Evolutionary conservation across 257 asterid species (phyloP).

Genomic region (Penstemon barbatus): DNA sequence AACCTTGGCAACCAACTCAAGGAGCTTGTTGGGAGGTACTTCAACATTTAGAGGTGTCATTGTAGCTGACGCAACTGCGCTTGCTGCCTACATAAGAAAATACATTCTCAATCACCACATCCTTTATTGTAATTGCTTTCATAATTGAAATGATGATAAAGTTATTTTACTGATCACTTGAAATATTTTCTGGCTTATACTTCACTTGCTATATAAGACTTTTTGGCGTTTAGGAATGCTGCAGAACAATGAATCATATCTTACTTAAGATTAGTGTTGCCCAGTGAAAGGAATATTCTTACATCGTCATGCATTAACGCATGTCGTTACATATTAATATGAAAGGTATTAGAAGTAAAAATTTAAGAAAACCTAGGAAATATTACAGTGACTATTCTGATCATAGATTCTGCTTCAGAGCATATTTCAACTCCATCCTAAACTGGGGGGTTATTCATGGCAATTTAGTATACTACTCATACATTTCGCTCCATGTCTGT

Average conservation of each 20-base stretch:
- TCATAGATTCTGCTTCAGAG: slow-evolving; percentile 3
- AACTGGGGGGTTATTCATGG: neutral
- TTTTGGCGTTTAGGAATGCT: neutral
- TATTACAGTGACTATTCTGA: neutral
- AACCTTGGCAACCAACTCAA: slow-evolving; percentile 83
- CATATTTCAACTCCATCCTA: slow-evolving; percentile 17
- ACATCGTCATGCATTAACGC: neutral
- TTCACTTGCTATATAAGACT: slow-evolving; percentile 3
- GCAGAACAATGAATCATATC: neutral
- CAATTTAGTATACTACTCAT: slow-evolving; percentile 3
- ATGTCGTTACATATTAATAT: neutral
- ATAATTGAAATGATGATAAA: slow-evolving; percentile 2
- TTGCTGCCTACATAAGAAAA: slow-evolving; percentile 60
- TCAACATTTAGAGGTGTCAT: slow-evolving; percentile 80
- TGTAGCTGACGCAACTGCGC: slow-evolving; percentile 82
- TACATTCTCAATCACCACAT: neutral
- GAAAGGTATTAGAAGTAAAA: neutral
- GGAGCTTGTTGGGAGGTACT: slow-evolving; percentile 76
- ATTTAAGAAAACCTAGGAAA: neutral
- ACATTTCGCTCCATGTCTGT: slow-evolving; percentile 14
- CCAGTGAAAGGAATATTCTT: neutral
- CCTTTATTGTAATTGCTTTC: neutral
- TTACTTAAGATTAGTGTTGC: neutral
- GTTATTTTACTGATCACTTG: too few relatives aligned
- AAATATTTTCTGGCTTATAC: too few relatives aligned